phyloP scores from a whole-genome alignment of 352 stramenopile genomes.

The Nothophytophthora sp. region DNA sequence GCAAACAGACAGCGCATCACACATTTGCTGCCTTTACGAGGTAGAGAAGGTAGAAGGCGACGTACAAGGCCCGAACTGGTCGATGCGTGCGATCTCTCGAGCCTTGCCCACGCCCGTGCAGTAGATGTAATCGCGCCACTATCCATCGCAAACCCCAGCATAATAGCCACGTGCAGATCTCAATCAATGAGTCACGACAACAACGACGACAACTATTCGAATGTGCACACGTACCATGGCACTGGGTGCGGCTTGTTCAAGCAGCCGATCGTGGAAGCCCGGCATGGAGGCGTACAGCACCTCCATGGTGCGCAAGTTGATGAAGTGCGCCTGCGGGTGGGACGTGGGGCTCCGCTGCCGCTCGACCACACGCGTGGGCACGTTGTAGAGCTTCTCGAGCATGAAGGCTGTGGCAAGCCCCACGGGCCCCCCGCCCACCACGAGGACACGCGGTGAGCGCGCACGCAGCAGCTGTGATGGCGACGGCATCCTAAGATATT shows the following conservation, averaged over 20 bases:
- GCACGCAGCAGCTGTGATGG: constrained; percentile 8
- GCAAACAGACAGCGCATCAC: no score
- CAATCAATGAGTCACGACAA: constrained; percentile 1
- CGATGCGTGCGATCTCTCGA: constrained; percentile 73
- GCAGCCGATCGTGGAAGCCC: constrained; percentile 68
- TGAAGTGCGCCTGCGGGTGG: constrained; percentile 95
- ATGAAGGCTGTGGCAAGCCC: constrained; percentile 67
- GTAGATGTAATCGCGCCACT: constrained; percentile 90
- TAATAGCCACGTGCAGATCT: not conserved
- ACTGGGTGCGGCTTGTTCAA: constrained; percentile 60
- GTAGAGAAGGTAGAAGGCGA: not conserved
- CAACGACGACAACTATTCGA: not conserved
- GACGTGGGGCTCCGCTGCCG: constrained; percentile 67
- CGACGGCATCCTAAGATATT: constrained; percentile 10
- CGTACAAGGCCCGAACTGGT: constrained; percentile 77
- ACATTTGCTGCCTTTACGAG: constrained; percentile 8
- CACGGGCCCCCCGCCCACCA: constrained; percentile 76
- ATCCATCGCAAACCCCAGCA: not conserved
- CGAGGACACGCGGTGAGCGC: constrained; percentile 54
- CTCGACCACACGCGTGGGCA: constrained; percentile 78
- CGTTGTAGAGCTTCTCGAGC: constrained; percentile 69
- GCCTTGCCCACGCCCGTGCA: constrained; percentile 67
- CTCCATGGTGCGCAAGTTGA: constrained; percentile 95
- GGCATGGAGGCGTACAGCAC: constrained; percentile 84
- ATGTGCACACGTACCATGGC: constrained; percentile 35